These are phyloP conservation scores for Yamadazyma endophytica DNA, from an alignment of 805 yeast species.

Conservation along the genomic window DNA sequence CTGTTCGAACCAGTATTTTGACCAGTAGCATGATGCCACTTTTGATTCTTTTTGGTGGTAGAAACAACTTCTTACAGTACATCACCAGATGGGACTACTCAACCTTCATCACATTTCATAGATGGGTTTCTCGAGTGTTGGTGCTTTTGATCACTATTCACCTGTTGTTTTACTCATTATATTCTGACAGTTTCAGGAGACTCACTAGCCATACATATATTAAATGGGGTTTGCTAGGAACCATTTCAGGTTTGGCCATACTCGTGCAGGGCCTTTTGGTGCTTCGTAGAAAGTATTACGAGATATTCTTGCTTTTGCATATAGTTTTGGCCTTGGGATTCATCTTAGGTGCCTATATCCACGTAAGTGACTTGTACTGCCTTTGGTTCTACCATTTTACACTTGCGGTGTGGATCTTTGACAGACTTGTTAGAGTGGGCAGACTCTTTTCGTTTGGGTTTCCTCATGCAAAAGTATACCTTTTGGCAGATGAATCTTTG, in stretches of 20 bases:
- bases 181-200: conserved; percentile 17
- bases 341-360: conserved; percentile 46
- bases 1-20: conserved; percentile 34
- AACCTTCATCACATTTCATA: conserved; percentile 54
- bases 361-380: conserved; percentile 39
- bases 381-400: conserved; percentile 44
- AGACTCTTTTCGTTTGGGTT: conserved; percentile 60
- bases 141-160: conserved; percentile 23
- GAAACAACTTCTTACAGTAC: conserved; percentile 47
- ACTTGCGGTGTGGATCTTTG: conserved; percentile 67
- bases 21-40: conserved; percentile 27
- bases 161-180: conserved; percentile 15
- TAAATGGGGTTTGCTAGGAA: conserved; percentile 25
- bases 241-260: conserved; percentile 34
- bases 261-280: conserved; percentile 43
- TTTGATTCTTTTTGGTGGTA: conserved; percentile 30
- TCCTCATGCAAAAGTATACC: conserved; percentile 43
- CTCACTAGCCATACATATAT: conserved; percentile 13
- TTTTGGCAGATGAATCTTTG: conserved; percentile 43
- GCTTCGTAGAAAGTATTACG: conserved; percentile 46
- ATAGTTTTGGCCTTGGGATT: conserved; percentile 49
- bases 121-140: conserved; percentile 33
- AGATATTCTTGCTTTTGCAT: conserved; percentile 54
- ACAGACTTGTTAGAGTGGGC: conserved; percentile 53
- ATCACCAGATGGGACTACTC: conserved; percentile 53